Evolutionary conservation across 2,329 filamentous ascomycete species (phyloP), one percentile per base, ranked within the genome.

Genomic region (Xylaria arbuscula): DNA sequence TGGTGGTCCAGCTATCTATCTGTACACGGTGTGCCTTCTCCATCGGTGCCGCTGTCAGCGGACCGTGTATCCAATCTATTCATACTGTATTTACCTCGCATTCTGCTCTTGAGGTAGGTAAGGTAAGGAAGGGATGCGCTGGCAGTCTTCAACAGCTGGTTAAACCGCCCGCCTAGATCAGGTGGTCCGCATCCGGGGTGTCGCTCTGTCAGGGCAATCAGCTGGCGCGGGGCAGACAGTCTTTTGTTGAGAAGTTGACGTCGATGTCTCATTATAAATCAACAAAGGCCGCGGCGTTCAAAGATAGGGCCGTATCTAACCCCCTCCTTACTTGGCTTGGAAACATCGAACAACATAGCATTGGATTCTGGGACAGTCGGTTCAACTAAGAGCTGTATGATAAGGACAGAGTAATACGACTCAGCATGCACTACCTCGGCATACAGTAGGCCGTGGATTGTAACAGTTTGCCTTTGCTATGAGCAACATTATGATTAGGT

Each of bases 201-300:
- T 66, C 54, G 66, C 50, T 11, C 15, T 54, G 0, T 11, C 51
- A n/a, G 10, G 65, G 58, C 56, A 47, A 64, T 66, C 61, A 68
- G 28, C 54, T 61, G 66, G 67, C 74, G 75, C 71, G 73, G 74
- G 73, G 73, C 72, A 74, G 69, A 63, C 67, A 70, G 67, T 62
- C 13, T 19, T 15, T 17, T 17, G 11, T 32, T 32, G 24, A 40
- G 54, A 40, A 47, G 59, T 8, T 45, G 40, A 17, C 45, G 13
- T 34, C 4, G 60, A 62, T 45, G 38, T 36, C 51, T 24, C n/a
- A 17, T 10, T 36, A 28, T 4, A 11, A 19, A 11, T 5, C 32
- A 34, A 22, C 50, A 53, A 2, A n/a, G 24, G 28, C 50, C 13
- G 5, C 13, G 13, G 8, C 15, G 2, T 34, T n/a, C n/a, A n/a